Percentiles rank a stretch among this genome's conserved stretches.
phyloP scores from a whole-genome alignment of 176 grass and related monocot species.

The Neostapfia colusana region DNA sequence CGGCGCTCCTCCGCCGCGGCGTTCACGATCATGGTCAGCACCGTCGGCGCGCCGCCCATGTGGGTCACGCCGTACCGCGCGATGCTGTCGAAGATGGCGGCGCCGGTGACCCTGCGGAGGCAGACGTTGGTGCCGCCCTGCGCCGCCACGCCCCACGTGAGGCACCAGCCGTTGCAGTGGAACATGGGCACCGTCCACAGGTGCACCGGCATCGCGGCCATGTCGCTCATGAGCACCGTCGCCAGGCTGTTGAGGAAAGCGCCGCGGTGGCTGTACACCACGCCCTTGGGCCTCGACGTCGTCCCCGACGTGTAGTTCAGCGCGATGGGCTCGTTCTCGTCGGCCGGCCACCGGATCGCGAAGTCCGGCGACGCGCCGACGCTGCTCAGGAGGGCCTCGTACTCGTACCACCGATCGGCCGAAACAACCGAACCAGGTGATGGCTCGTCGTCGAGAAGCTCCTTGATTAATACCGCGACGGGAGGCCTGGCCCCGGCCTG shows the following conservation, averaged over 20 bases:
- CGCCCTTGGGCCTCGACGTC: slow-evolving; percentile 76
- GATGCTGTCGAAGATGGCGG: slow-evolving; percentile 55
- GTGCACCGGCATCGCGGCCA: slow-evolving; percentile 58
- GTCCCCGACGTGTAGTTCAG: slow-evolving; percentile 89
- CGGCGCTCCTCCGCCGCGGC: slow-evolving; percentile 38
- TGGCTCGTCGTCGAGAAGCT: slow-evolving; percentile 34
- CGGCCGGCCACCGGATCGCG: slow-evolving; percentile 49
- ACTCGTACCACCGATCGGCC: slow-evolving; percentile 29
- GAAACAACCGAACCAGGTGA: no score
- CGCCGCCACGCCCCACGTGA: slow-evolving; percentile 66
- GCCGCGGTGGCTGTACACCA: slow-evolving; percentile 76
- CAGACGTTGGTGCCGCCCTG: slow-evolving; percentile 75
- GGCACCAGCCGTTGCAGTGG: slow-evolving; percentile 90
- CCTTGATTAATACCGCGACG: slow-evolving; percentile 44
- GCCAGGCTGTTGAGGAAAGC: slow-evolving; percentile 67
- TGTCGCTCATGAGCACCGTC: slow-evolving; percentile 47
- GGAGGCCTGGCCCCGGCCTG: slow-evolving; percentile 40
- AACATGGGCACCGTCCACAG: slow-evolving; percentile 91
- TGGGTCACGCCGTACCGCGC: slow-evolving; percentile 47
- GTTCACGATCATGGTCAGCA: slow-evolving; percentile 76
- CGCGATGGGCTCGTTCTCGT: slow-evolving; percentile 73
- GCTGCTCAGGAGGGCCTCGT: slow-evolving; percentile 50
- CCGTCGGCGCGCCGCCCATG: slow-evolving; percentile 73
- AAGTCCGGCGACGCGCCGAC: slow-evolving; percentile 27
- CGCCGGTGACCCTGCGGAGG: slow-evolving; percentile 52